phyloP scores from a whole-genome alignment of 495 filamentous ascomycete species.

The Paragyromitra xinjiangensis region DNA sequence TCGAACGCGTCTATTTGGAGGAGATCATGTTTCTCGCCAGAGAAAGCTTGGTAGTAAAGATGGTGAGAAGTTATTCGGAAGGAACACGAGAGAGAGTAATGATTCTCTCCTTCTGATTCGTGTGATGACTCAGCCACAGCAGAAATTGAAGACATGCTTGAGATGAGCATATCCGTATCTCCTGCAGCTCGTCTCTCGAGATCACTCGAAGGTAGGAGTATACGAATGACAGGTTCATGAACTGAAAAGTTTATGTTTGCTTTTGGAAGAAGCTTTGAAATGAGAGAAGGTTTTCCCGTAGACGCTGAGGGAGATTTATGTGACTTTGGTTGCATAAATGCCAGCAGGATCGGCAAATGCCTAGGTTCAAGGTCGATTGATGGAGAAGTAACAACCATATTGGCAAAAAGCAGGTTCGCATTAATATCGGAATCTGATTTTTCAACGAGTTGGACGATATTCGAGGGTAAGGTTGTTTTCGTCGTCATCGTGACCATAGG shows the following conservation, averaged over 20 bases:
- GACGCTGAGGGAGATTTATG: slow-evolving; percentile 61
- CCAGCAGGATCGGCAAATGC: slow-evolving; percentile 84
- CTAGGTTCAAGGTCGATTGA: slow-evolving; percentile 94
- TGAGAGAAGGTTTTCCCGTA: slow-evolving; percentile 69
- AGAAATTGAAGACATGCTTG: slow-evolving; percentile 88
- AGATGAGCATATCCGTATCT: slow-evolving; percentile 94
- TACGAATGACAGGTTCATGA: slow-evolving; percentile 92
- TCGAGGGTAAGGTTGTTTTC: slow-evolving; percentile 92
- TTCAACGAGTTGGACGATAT: slow-evolving; percentile 82
- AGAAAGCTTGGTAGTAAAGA: slow-evolving; percentile 92
- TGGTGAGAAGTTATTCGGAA: slow-evolving; percentile 86
- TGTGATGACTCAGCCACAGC: slow-evolving; percentile 94
- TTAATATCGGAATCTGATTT: slow-evolving; percentile 86
- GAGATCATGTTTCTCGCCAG: slow-evolving; percentile 81
- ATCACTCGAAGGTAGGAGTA: slow-evolving; percentile 80
- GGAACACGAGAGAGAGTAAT: slow-evolving; percentile 84
- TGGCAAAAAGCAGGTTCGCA: slow-evolving; percentile 94
- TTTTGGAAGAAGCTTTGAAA: slow-evolving; percentile 93
- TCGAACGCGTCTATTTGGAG: slow-evolving; percentile 86
- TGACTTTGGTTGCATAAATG: slow-evolving; percentile 71
- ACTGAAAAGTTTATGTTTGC: slow-evolving; percentile 93
- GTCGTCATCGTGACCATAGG: slow-evolving; percentile 98
- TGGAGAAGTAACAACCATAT: slow-evolving; percentile 93
- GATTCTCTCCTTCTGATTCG: slow-evolving; percentile 80
- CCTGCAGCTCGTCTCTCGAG: slow-evolving; percentile 64